Base-by-base conservation (phyloP, 371 early-diverging fungal species). In the Synchytrium microbalum region DNA sequence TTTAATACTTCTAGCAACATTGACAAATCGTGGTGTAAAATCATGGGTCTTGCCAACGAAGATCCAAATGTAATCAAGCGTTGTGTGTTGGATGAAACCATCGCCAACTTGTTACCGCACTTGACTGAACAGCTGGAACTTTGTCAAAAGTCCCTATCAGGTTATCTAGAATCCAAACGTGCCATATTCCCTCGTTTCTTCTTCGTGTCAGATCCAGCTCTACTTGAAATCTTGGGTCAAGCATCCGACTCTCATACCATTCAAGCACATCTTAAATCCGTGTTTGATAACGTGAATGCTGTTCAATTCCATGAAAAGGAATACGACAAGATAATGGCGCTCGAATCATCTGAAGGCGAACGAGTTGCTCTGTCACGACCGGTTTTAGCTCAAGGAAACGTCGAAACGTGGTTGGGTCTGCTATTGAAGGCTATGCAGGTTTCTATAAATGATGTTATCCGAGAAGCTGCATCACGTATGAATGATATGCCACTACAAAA, bases 141-240 rank as follows among this genome's bases (percentile, higher is more conserved):
- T 3, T 84, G 84, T 66, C 84, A 84, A 68, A 84, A 84, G 61
- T 83, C 83, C 0, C 72, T 84, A 16, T 72, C 73, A 3, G 84
- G 84, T 8, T 84, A 84, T 62, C 71, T 84, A 13, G 84, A 84
- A 62, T 79, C 82, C 8, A 84, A 84, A 66, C 74, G 84, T 29
- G 82, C 81, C 53, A 75, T 84, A 27, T 84, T 84, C 70, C 84
- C 84, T 2, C 75, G 84, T n/a, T 84, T 84, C 72, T 84, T 74
- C 70, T 84, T 84, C 63, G 84, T 84, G 0, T 83, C 83, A 10
- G 84, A 84, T 64, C 84, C 84, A 10, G 81, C 84, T 2, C 67
- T 84, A 55, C 72, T 84, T 0, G 84, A 84, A 72, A 81, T 84
- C 59, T 69, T 84, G 3, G 84, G 84, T 1, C 84, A 84, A 59